Percentiles rank a stretch among this genome's conserved stretches.
These are phyloP conservation scores for Rhodotorula sp. DNA, from an alignment of 1,284 basidiomycete species.

Conservation along the genomic window DNA sequence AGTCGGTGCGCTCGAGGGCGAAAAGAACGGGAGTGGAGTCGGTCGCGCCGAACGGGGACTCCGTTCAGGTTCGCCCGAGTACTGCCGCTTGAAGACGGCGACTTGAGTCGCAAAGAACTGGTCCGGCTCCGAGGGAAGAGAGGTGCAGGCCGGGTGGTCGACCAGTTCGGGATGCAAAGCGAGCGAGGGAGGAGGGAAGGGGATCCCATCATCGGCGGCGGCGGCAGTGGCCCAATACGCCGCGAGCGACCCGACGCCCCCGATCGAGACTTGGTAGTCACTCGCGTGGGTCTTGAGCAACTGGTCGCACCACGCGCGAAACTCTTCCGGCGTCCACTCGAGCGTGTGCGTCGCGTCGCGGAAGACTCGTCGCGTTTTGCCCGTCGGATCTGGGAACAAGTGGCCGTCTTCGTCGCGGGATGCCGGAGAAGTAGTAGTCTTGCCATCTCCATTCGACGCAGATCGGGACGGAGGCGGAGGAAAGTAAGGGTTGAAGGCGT, in stretches of 20 bases:
- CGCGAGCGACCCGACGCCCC: constrained; percentile 39
- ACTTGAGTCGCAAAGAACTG: constrained; percentile 66
- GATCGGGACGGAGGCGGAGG: constrained; percentile 41
- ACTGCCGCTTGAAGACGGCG: constrained; percentile 60
- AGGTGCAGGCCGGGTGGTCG: background rate
- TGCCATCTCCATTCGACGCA: background rate
- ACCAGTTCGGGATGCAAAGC: constrained; percentile 31
- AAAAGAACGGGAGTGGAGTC: constrained; percentile 23
- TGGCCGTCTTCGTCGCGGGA: background rate
- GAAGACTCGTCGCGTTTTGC: constrained; percentile 60
- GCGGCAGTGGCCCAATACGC: constrained; percentile 25
- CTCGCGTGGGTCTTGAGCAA: constrained; percentile 17
- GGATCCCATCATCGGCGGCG: constrained; percentile 11
- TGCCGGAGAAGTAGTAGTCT: background rate
- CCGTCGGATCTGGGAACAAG: constrained; percentile 70
- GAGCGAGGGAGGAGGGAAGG: constrained; percentile 38
- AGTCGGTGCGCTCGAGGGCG: no score
- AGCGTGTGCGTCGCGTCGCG: constrained; percentile 87
- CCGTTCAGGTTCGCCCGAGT: constrained; percentile 45
- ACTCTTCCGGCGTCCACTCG: constrained; percentile 85
- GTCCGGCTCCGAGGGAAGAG: constrained; percentile 24
- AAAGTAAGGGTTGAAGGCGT: constrained; percentile 85
- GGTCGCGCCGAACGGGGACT: constrained; percentile 47
- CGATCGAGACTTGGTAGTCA: constrained; percentile 36
- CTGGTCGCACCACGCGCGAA: constrained; percentile 64